phyloP scores from a whole-genome alignment of 345 rosid species.

The Eucalyptus tenuipes region DNA sequence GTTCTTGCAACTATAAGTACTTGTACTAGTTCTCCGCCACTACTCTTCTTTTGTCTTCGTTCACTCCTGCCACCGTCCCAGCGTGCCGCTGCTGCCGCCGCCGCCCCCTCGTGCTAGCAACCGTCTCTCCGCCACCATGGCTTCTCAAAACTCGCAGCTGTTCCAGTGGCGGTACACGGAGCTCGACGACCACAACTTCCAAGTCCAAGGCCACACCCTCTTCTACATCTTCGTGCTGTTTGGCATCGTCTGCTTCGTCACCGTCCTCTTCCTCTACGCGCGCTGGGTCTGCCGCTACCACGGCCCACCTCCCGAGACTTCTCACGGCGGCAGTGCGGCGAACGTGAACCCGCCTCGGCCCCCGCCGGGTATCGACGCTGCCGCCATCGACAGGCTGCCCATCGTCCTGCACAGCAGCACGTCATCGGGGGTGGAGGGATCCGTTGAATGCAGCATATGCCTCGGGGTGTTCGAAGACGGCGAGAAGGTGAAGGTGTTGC shows the following conservation, averaged over 20 bases:
- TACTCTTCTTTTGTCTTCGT: background rate
- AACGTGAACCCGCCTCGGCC: background rate
- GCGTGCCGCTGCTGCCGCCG: background rate
- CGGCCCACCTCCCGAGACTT: background rate
- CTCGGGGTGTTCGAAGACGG: constrained; percentile 58
- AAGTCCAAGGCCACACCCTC: constrained; percentile 22
- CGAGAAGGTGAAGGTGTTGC: constrained; percentile 57
- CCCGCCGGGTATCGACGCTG: constrained; percentile 5
- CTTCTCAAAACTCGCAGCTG: constrained; percentile 1
- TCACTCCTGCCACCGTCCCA: background rate
- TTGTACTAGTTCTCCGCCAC: background rate
- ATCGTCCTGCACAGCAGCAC: background rate
- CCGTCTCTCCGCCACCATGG: background rate
- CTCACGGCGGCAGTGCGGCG: background rate
- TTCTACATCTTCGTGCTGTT: constrained; percentile 22
- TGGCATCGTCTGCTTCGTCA: constrained; percentile 2
- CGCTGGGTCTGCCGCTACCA: constrained; percentile 25
- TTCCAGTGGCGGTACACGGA: constrained; percentile 37
- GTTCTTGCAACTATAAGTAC: background rate
- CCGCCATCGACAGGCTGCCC: constrained; percentile 8
- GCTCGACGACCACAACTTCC: constrained; percentile 22
- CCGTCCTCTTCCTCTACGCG: constrained; percentile 20
- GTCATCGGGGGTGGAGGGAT: background rate
- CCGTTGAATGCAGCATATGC: constrained; percentile 54
- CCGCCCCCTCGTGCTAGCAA: background rate